phyloP scores from a whole-genome alignment of 2,329 filamentous ascomycete species.

The Pezicula neosporulosa region DNA sequence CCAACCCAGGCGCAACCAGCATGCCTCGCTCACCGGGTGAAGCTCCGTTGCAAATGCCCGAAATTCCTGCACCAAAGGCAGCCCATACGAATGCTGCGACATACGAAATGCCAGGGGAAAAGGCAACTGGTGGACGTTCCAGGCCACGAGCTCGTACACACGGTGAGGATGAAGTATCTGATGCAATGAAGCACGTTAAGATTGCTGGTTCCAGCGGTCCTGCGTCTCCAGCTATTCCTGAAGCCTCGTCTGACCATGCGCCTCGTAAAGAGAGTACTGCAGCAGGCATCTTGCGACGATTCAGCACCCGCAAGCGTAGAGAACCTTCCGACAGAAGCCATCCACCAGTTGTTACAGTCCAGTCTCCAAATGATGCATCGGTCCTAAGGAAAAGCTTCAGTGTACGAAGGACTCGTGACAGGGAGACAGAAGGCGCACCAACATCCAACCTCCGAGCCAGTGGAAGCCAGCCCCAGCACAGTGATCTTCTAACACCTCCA shows the following conservation, averaged over 20 bases:
- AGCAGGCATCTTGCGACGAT: slow-evolving; percentile 77
- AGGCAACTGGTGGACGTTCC: slow-evolving; percentile 76
- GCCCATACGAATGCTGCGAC: slow-evolving; percentile 83
- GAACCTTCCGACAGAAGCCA: slow-evolving; percentile 61
- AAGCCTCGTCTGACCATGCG: slow-evolving; percentile 56
- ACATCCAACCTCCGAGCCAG: slow-evolving; percentile 48
- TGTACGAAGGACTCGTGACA: slow-evolving; percentile 60
- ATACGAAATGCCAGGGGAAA: slow-evolving; percentile 89
- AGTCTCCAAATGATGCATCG: slow-evolving; percentile 66
- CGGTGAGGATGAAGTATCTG: slow-evolving; percentile 85
- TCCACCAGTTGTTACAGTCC: slow-evolving; percentile 73
- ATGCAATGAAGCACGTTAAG: slow-evolving; percentile 66
- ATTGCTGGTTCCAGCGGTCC: slow-evolving; percentile 44
- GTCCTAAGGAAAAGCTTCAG: slow-evolving; percentile 85
- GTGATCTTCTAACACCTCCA: slow-evolving; percentile 75
- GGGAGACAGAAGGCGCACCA: slow-evolving; percentile 41
- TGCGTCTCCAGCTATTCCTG: slow-evolving; percentile 44
- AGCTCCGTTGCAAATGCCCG: slow-evolving; percentile 56
- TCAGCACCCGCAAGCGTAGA: slow-evolving; percentile 80
- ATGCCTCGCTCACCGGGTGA: slow-evolving; percentile 55
- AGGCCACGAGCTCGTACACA: slow-evolving; percentile 87
- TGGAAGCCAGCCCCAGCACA: slow-evolving; percentile 68
- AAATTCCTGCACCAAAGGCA: slow-evolving; percentile 76
- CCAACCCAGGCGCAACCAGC: slow-evolving; percentile 54
- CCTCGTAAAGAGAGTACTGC: slow-evolving; percentile 85